These are phyloP conservation scores for Puccinia brachypodii DNA, from an alignment of 1,284 basidiomycete species.

Conservation along the genomic window DNA sequence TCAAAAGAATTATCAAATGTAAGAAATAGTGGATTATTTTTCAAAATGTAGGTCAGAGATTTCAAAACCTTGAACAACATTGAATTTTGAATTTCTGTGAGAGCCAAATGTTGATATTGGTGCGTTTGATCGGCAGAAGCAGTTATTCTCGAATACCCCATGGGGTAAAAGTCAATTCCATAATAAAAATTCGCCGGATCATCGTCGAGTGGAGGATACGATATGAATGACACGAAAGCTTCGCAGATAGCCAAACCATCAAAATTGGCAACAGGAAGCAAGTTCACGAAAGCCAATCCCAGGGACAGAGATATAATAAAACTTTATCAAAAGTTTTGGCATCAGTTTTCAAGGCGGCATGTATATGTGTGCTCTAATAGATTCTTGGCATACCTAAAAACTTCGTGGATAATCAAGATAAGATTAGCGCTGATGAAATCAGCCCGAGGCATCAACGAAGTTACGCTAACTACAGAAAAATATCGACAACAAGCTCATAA, in stretches of 20 bases:
- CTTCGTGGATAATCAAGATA: conserved; percentile 19
- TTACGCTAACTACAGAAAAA: conserved; percentile 4
- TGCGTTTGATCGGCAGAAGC: conserved; percentile 2
- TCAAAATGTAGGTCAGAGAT: neutral
- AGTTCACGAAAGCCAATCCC: conserved; percentile 33
- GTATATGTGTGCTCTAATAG: neutral
- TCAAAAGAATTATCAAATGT: neutral
- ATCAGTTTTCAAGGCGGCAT: neutral
- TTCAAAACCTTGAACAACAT: conserved; percentile 4
- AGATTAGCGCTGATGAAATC: conserved; percentile 7
- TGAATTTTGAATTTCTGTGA: neutral
- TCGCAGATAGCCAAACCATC: conserved; percentile 32
- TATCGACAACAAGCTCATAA: neutral
- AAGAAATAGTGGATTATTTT: neutral
- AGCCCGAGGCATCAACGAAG: conserved; percentile 9
- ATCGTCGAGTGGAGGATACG: neutral
- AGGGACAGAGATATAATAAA: conserved; percentile 34
- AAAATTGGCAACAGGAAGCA: conserved; percentile 24
- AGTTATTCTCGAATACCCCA: conserved; percentile 16
- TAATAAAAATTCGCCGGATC: neutral
- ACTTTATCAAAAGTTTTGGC: neutral
- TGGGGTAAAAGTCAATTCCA: neutral
- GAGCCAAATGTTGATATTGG: neutral
- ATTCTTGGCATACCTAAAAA: conserved; percentile 8
- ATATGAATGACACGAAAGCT: neutral